Percentiles rank a stretch among this genome's conserved stretches.
These are phyloP conservation scores for Ganoderma leucocontextum DNA, from an alignment of 1,284 basidiomycete species.

Conservation along the genomic window DNA sequence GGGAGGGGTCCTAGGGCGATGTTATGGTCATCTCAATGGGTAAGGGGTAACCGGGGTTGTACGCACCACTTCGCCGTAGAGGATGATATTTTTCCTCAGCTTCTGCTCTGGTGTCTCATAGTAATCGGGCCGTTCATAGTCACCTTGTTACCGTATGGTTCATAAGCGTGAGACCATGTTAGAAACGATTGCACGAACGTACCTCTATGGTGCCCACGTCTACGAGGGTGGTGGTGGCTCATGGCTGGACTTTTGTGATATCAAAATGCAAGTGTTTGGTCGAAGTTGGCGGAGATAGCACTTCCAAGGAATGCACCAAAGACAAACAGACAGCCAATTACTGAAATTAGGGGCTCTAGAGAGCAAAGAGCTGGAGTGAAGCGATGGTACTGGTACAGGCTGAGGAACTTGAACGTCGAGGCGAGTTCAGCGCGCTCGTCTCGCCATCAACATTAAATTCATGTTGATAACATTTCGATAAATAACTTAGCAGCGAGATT, in stretches of 20 bases:
- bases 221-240: conserved; percentile 52
- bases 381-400: not conserved
- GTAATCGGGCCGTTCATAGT: conserved; percentile 64
- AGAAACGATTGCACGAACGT: conserved; percentile 34
- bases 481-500: not conserved
- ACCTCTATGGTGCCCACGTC: conserved; percentile 58
- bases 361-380: not conserved
- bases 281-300: not conserved
- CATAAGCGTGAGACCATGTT: not conserved
- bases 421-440: not conserved
- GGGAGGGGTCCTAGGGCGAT: conserved; percentile 64
- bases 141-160: conserved; percentile 45
- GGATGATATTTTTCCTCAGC: conserved; percentile 74
- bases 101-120: conserved; percentile 79
- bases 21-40: conserved; percentile 24
- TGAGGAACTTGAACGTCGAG: not conserved
- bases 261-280: not conserved
- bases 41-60: not conserved
- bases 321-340: not conserved
- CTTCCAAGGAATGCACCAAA: not conserved
- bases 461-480: not conserved
- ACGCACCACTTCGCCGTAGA: conserved; percentile 86
- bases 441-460: not conserved
- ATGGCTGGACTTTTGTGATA: conserved; percentile 38
- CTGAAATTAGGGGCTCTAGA: not conserved